Percentiles rank a stretch among this genome's conserved stretches.
phyloP scores from a whole-genome alignment of 306 rosid species.

The Cajanus cajan region DNA sequence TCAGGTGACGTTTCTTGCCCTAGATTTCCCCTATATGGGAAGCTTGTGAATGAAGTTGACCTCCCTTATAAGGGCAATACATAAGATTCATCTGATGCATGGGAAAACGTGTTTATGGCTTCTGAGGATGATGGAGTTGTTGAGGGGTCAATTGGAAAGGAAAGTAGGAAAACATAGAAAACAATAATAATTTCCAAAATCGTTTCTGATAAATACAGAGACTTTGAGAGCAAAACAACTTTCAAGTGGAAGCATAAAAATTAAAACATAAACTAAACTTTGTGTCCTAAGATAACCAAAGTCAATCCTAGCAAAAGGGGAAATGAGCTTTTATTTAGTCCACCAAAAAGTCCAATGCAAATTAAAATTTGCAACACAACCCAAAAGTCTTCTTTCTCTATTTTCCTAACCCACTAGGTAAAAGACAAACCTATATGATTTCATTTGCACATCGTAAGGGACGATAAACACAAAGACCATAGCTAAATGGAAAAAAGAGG shows the following conservation, averaged over 20 bases:
- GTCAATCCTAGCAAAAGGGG: neutral
- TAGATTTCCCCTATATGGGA: too few species aligned
- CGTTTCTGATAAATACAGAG: neutral
- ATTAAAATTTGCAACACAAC: neutral
- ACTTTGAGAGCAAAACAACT: neutral
- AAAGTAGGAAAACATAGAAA: neutral
- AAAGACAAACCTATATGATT: neutral
- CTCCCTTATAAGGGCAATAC: too few species aligned
- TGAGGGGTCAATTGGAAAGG: too few species aligned
- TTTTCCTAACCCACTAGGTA: neutral
- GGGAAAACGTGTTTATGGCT: too few species aligned
- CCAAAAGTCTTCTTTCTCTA: neutral
- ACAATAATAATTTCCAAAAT: neutral
- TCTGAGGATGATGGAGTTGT: too few species aligned
- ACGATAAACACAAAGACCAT: neutral
- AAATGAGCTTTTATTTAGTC: neutral
- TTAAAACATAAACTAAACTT: neutral
- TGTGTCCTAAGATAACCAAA: neutral
- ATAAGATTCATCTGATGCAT: too few species aligned
- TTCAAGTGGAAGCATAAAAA: neutral
- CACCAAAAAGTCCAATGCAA: neutral
- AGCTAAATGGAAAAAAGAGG: neutral
- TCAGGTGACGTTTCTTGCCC: too few species aligned
- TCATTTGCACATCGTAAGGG: neutral
- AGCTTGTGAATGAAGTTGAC: too few species aligned